Percentiles rank a stretch among this genome's conserved stretches.
phyloP scores from a whole-genome alignment of 306 rosid genomes.

The Dalbergia oliveri region DNA sequence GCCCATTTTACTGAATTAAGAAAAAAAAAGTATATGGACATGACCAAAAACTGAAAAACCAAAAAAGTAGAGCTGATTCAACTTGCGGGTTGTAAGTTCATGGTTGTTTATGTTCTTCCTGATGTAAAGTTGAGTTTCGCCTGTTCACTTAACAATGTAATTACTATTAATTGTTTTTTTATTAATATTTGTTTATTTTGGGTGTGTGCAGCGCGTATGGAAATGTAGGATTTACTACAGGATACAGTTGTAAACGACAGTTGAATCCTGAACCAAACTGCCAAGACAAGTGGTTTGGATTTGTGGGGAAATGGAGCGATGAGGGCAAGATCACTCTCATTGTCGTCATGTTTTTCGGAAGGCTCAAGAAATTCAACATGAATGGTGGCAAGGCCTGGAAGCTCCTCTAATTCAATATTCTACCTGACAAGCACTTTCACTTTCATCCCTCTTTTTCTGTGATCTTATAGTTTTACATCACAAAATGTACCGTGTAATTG shows the following conservation, averaged over 20 bases:
- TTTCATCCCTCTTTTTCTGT: neutral
- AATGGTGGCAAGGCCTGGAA: slow-evolving; percentile 56
- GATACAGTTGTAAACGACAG: slow-evolving; percentile 51
- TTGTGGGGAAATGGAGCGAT: slow-evolving; percentile 48
- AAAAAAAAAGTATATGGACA: too few species aligned
- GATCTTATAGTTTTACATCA: neutral
- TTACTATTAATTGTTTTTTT: neutral
- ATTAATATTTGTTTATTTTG: neutral
- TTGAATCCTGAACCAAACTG: slow-evolving; percentile 36
- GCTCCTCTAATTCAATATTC: slow-evolving; percentile 35
- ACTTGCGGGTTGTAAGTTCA: too few species aligned
- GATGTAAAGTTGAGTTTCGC: too few species aligned
- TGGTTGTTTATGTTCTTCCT: too few species aligned
- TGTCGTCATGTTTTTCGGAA: slow-evolving; percentile 51
- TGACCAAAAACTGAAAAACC: too few species aligned
- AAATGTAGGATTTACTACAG: slow-evolving; percentile 52
- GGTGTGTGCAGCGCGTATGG: slow-evolving; percentile 49
- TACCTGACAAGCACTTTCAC: too few species aligned
- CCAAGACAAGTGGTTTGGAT: slow-evolving; percentile 48
- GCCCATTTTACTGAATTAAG: neutral
- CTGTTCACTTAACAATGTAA: too few species aligned
- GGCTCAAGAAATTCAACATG: slow-evolving; percentile 59
- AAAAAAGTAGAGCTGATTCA: too few species aligned
- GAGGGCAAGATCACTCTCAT: slow-evolving; percentile 51
- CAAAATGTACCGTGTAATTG: neutral